Base-by-base conservation (phyloP, 148 eudicot species). In the Rhododendron simsii region DNA sequence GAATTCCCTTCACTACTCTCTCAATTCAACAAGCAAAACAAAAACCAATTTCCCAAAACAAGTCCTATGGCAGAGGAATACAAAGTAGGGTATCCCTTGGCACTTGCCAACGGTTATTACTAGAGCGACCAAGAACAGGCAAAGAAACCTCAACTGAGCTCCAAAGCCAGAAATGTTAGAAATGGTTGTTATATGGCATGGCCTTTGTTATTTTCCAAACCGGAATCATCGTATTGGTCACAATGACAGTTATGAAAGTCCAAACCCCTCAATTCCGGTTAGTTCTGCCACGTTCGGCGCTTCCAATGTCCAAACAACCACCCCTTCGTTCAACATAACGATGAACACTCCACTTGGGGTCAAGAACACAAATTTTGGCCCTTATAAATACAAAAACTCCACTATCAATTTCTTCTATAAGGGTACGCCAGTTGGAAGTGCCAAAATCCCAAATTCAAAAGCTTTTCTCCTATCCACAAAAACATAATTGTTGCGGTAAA, bases 361-460 rank as follows among this genome's bases (percentile, higher is more conserved):
- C 39, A 88, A 83, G 81, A 88, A 88, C 50, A 47, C 85, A 4
- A 83, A 69, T 9, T 83, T 67, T 2, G 85, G 85, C 47, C 85
- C 55, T n/a, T 83, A 45, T 15, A 69, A 83, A 10, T 83, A 20
- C 4, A 11, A 63, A 23, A 63, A 23, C 69, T 7, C 28, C 12
- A 23, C 28, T 2, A 4, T 63, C 11, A 7, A 23, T 2, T 63
- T 23, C 69, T 63, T 63, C 11, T 63, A 63, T 10, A 23, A 7
- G 3, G 13, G 28, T 7, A 63, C 69, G 12, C 69, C 2, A 8
- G 69, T 63, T 23, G 69, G 69, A 12, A 23, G 69, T 23, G 12
- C 28, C 0, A 3, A 1, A 2, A 63, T 63, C 30, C 12, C 3
- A 7, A 23, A 23, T 1, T 63, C 69, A 23, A 63, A 63, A 23